Conservation (phyloP, 768 basidiomycete species). For the Trametes punicea region DNA sequence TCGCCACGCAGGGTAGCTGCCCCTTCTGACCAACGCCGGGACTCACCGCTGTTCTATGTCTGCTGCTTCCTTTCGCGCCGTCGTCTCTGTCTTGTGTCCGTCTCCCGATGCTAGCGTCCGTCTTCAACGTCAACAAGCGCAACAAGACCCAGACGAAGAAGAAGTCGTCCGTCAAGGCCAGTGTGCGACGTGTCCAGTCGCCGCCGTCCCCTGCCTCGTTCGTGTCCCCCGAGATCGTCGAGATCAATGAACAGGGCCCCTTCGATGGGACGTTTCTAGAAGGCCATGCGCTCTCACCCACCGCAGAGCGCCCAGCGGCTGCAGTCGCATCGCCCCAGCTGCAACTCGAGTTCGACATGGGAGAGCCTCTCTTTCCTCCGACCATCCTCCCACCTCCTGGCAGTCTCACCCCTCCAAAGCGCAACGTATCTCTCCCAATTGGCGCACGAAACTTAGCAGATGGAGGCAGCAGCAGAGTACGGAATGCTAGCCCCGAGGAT, state of each 20-base stretch:
- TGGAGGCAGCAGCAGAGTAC: neutral
- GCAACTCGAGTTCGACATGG: conserved; percentile 22
- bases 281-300: conserved; percentile 1
- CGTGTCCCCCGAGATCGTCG: conserved; percentile 25
- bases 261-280: conserved; percentile 9
- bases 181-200: conserved; percentile 19
- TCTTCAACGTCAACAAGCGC: conserved; percentile 23
- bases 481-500: neutral
- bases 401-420: conserved; percentile 17
- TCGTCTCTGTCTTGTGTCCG: neutral
- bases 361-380: conserved; percentile 23
- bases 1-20: neutral
- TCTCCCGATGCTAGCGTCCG: conserved; percentile 21
- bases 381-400: conserved; percentile 9
- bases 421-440: conserved; percentile 23
- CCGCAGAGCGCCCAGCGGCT: conserved; percentile 6
- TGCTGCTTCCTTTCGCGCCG: neutral
- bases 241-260: conserved; percentile 22
- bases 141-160: conserved; percentile 23
- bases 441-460: neutral
- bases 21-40: too few species aligned
- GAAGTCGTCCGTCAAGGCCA: conserved; percentile 20
- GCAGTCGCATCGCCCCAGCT: conserved; percentile 18
- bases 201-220: conserved; percentile 30
- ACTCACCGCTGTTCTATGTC: neutral